Conservation (phyloP, 257 asterid species). For the Plantago elongata region DNA sequence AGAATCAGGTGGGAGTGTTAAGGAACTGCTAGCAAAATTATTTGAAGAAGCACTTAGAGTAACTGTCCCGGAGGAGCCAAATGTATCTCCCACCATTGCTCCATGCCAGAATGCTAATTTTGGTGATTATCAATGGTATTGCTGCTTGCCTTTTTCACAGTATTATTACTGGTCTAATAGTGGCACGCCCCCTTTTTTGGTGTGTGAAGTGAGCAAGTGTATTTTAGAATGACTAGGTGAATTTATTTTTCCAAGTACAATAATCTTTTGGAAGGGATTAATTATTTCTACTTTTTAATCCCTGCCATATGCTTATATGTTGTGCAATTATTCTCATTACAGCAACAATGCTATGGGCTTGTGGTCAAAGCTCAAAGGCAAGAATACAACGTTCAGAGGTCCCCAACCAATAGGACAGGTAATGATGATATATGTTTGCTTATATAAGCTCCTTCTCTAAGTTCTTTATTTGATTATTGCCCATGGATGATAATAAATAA, state of each 20-base stretch:
- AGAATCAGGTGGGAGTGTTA: slow-evolving; percentile 52
- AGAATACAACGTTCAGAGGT: slow-evolving; percentile 48
- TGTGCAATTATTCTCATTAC: slow-evolving; percentile 22
- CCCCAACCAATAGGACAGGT: slow-evolving; percentile 92
- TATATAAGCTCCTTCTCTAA: not conserved
- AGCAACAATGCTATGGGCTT: slow-evolving; percentile 97
- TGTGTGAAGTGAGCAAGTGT: not conserved
- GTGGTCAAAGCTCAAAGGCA: slow-evolving; percentile 70
- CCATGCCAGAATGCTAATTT: slow-evolving; percentile 63
- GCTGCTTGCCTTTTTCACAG: not conserved
- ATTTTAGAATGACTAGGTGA: not conserved
- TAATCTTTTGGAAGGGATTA: not conserved
- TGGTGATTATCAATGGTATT: slow-evolving; percentile 93
- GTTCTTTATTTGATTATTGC: not conserved
- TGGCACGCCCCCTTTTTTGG: not conserved
- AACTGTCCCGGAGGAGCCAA: slow-evolving; percentile 58
- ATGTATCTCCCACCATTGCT: slow-evolving; percentile 53
- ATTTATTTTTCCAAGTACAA: not conserved
- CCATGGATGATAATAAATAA: slow-evolving; percentile 5
- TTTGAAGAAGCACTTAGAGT: slow-evolving; percentile 55
- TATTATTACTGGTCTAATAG: not conserved
- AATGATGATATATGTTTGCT: slow-evolving; percentile 11
- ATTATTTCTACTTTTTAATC: not conserved
- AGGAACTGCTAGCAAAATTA: slow-evolving; percentile 49
- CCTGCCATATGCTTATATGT: not conserved